Conservation (phyloP, 345 rosid species). For the Brassica cretica region DNA sequence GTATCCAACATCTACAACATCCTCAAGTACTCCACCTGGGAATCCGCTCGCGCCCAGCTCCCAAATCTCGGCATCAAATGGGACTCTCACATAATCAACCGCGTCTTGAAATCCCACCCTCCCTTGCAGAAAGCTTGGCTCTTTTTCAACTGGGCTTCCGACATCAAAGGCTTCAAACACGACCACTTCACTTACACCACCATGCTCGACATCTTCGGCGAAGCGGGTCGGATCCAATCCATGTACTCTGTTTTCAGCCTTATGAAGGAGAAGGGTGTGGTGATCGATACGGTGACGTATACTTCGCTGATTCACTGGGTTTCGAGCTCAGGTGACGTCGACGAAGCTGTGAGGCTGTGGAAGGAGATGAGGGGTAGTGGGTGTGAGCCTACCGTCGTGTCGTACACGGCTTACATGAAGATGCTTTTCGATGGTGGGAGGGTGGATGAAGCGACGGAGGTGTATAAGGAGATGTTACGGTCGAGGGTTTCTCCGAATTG, state of each 20-base stretch:
- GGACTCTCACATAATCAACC: constrained; percentile 81
- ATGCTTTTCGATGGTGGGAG: constrained; percentile 56
- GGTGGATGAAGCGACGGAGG: constrained; percentile 64
- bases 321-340: constrained; percentile 63
- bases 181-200: constrained; percentile 90
- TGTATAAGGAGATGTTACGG: constrained; percentile 71
- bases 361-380: constrained; percentile 63
- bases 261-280: constrained; percentile 64
- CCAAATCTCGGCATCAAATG: constrained; percentile 50
- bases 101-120: constrained; percentile 78
- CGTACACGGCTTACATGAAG: constrained; percentile 87
- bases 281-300: constrained; percentile 69
- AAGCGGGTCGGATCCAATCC: constrained; percentile 72
- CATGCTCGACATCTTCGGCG: constrained; percentile 92
- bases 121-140: constrained; percentile 96
- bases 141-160: constrained; percentile 76
- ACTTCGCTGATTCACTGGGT: constrained; percentile 85
- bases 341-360: constrained; percentile 67
- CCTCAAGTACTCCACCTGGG: constrained; percentile 80
- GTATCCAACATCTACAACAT: constrained; percentile 58
- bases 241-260: constrained; percentile 59
- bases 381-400: constrained; percentile 61
- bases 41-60: constrained; percentile 63
- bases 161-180: constrained; percentile 61
- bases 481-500: constrained; percentile 68